Conservation (phyloP, 1,284 basidiomycete species). For the Cerrena zonata region DNA sequence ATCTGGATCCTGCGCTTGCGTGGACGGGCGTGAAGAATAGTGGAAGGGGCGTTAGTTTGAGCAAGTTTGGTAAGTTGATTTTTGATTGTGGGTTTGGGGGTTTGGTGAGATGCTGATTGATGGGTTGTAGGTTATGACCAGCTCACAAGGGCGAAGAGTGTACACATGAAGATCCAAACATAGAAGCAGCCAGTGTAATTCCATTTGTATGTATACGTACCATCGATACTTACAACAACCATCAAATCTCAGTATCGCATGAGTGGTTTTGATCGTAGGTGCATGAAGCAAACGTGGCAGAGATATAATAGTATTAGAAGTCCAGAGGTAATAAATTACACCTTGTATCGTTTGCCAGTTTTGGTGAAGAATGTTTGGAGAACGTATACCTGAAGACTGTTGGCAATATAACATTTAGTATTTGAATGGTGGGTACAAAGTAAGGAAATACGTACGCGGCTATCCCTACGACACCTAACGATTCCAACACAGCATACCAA, state of each 20-base stretch:
- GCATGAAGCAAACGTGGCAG: background rate
- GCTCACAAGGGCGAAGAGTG: constrained; percentile 67
- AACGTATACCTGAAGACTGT: constrained; percentile 82
- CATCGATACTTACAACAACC: background rate
- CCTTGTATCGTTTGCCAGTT: constrained; percentile 79
- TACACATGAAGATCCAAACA: constrained; percentile 73
- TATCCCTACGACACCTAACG: constrained; percentile 73
- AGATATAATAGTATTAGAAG: background rate
- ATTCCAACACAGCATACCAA: constrained; percentile 84
- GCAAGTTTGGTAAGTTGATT: constrained; percentile 69
- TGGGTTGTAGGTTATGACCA: constrained; percentile 74
- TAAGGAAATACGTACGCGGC: constrained; percentile 70
- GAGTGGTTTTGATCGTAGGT: no score
- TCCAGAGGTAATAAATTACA: constrained; percentile 36
- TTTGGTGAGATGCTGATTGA: background rate
- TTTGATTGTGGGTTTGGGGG: constrained; percentile 40
- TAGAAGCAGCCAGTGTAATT: no score
- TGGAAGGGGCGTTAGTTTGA: constrained; percentile 84
- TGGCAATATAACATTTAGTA: constrained; percentile 6
- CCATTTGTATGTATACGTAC: background rate
- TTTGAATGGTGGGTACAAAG: no score
- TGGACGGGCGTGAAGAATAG: constrained; percentile 95
- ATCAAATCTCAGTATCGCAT: no score
- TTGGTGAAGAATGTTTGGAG: constrained; percentile 91
- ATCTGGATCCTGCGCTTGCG: constrained; percentile 82